Evolutionary conservation across 495 filamentous ascomycete species (phyloP), one percentile per base, ranked within the genome.

Genomic region (Hapsidospora chrysogenum): DNA sequence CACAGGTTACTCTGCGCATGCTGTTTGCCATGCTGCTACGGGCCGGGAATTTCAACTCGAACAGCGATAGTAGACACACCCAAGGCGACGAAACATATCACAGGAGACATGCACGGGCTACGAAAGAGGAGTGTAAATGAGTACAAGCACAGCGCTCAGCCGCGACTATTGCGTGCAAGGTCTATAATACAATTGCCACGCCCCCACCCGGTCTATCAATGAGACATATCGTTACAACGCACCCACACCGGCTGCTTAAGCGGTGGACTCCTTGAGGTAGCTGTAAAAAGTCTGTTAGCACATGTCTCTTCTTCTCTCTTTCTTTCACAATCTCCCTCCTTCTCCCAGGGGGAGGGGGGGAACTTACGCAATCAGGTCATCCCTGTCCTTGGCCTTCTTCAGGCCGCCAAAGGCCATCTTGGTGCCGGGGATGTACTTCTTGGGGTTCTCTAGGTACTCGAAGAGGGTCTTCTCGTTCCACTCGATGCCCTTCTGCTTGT

Each of bases 381-480:
- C 96, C 60, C 89, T 72, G 68, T 99, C 89, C 80, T 95, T 95
- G 46, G 70, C 74, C 80, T 99, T 99, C 87, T 99, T 99, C 48
- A 99, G 70, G 55, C 89, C 89, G 67, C 89, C 89, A 60, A 99
- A 99, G 52, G 89, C 89, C 89, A 99, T 99, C 84, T 99, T 99
- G 61, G 89, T 99, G 47, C 89, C 89, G 50, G 89, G 92, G 43
- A 99, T 96, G 76, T 57, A 67, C 58, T 67, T 67, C 58, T 67
- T 67, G 53, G 63, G 63, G 61, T 67, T 65, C 57, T 67, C 63
- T 33, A 65, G 61, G 60, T 67, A 65, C n/a, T 55, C 58, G 50
- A 67, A 67, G 49, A 99, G 72, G 62, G 83, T 76, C 44, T 72
- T 61, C 61, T 94, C 76, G 44, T 81, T 67, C 89, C 89, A 99